Evolutionary conservation across 148 eudicot species (phyloP), one percentile per base, ranked within the genome.

Genomic region (Chenopodium formosanum): DNA sequence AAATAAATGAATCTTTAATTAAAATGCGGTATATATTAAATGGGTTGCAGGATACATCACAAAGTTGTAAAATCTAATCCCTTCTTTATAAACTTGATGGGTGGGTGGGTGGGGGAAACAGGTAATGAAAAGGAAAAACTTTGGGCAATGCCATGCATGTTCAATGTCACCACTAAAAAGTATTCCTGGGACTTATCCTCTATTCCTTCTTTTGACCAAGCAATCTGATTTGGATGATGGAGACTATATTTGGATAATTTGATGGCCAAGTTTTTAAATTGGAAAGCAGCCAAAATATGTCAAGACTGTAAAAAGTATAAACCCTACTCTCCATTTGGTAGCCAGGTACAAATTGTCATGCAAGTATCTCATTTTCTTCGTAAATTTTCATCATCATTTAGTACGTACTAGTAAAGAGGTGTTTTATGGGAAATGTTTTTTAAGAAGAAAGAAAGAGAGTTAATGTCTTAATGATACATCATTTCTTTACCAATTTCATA

Each of bases 171-270:
- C 32, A 56, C 20, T 52, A 27, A 78, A 34, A 71, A 82, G 68
- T 8, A 47, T 27, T 32, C 62, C 44, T 12, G 32, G 13, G 71
- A 77, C 81, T 22, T 83, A 78, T 82, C 84, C 74, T 58, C 32
- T 13, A 44, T 76, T 64, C 58, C 34, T 62, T 16, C 23, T 75
- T 81, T 48, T 75, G 83, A 75, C 37, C 74, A 40, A 31, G 67
- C 52, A 65, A 47, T 47, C 73, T 81, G 78, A 74, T 13, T 64
- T 6, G 73, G 65, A 64, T 81, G 78, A 81, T 62, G 69, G 53
- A 27, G 73, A 66, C 62, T 56, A 16, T 56, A 48, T 16, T 13
- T 56, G 60, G 22, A 56, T 56, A 16, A 56, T 56, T 56, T 56
- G 20, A 16, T 56, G 20, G 60, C 60, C 60, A 56, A 56, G 4